Evolutionary conservation across 352 stramenopile genomes (phyloP).

Genomic region (Thalassiosira ordinaria): DNA sequence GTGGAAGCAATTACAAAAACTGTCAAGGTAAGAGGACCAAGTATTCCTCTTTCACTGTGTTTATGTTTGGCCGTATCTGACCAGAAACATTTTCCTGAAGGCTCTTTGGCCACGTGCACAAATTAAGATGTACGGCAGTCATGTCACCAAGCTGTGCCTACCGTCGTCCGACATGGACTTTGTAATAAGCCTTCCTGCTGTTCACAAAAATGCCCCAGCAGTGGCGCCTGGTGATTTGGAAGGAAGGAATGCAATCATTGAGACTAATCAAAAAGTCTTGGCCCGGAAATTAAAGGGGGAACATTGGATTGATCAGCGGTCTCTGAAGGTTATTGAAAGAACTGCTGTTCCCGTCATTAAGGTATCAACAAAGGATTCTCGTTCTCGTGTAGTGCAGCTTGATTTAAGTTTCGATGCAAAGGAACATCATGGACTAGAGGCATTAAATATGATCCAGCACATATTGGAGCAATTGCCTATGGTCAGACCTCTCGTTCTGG

Average conservation of each 20-base stretch:
- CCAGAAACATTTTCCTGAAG: slow-evolving; percentile 35
- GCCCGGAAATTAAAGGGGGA: slow-evolving; percentile 93
- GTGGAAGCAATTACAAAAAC: slow-evolving; percentile 71
- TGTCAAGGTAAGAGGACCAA: slow-evolving; percentile 27
- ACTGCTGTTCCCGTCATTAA: slow-evolving; percentile 97
- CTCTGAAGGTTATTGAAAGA: slow-evolving; percentile 96
- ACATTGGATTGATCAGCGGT: slow-evolving; percentile 85
- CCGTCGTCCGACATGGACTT: slow-evolving; percentile 96
- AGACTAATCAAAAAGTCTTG: slow-evolving; percentile 97
- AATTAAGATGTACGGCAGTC: slow-evolving; percentile 95
- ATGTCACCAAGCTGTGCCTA: slow-evolving; percentile 91
- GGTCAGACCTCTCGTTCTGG: slow-evolving; percentile 93
- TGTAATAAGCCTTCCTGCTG: slow-evolving; percentile 97
- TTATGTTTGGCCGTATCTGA: background rate
- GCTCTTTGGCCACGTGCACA: slow-evolving; percentile 93
- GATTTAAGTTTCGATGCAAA: slow-evolving; percentile 97
- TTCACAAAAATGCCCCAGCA: slow-evolving; percentile 93
- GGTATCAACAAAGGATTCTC: slow-evolving; percentile 86
- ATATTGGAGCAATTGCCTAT: slow-evolving; percentile 93
- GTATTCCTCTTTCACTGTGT: background rate
- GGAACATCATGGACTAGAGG: slow-evolving; percentile 94
- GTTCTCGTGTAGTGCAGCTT: slow-evolving; percentile 79
- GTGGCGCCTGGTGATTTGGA: slow-evolving; percentile 94
- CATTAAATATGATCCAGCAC: slow-evolving; percentile 92
- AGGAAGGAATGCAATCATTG: slow-evolving; percentile 98